phyloP scores from a whole-genome alignment of 306 rosid species.

The Trichosanthes cucumerina region DNA sequence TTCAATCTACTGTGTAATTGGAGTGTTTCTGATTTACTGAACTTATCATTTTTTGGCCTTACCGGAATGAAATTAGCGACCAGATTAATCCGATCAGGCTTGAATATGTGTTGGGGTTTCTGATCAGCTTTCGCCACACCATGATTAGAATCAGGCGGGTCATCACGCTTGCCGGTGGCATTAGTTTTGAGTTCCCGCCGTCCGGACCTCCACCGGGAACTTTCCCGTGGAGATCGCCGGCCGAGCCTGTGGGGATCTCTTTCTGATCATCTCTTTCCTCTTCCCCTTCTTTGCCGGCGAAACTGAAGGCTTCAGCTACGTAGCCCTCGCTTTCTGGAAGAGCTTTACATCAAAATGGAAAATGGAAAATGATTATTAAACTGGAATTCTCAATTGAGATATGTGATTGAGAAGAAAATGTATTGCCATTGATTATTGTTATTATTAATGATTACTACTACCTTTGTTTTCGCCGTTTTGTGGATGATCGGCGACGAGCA shows the following conservation, averaged over 20 bases:
- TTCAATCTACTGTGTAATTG: neutral
- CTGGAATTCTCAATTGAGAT: neutral
- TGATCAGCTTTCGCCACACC: constrained; percentile 98
- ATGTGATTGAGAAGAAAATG: neutral
- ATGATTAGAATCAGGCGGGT: constrained; percentile 87
- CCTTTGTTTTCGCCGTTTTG: constrained; percentile 72
- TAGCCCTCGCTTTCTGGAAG: constrained; percentile 33
- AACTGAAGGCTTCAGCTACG: constrained; percentile 50
- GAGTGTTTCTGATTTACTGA: neutral
- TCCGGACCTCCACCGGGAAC: constrained; percentile 19
- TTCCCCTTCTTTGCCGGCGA: constrained; percentile 35
- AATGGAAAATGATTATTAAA: neutral
- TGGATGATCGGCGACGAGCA: constrained; percentile 75
- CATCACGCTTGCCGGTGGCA: constrained; percentile 99
- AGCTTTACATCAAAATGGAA: constrained; percentile 8
- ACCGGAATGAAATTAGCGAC: constrained; percentile 85
- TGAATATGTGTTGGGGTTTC: constrained; percentile 94
- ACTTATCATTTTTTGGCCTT: neutral
- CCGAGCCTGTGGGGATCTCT: constrained; percentile 50
- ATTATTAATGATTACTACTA: constrained; percentile 2
- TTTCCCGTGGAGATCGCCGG: constrained; percentile 70
- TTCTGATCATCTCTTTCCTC: constrained; percentile 40
- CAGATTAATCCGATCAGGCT: constrained; percentile 89
- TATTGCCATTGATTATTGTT: neutral
- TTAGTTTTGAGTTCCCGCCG: constrained; percentile 33